Evolutionary conservation across 345 rosid species (phyloP), one percentile per base, ranked within the genome.

Genomic region (Gossypium sturtianum): DNA sequence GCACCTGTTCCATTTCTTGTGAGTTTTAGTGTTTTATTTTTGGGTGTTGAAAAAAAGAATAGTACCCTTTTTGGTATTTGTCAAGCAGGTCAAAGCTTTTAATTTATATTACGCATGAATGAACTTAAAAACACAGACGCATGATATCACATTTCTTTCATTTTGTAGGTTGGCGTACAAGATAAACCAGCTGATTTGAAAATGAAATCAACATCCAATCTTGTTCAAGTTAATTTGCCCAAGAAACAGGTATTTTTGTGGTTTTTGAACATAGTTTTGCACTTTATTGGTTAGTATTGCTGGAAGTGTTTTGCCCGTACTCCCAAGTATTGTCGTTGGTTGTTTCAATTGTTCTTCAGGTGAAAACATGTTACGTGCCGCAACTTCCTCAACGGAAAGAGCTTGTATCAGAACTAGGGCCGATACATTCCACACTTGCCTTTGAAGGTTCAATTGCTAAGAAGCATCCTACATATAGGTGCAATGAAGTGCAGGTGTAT

Each of bases 1-100:
- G 98, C 99, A 6, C 99, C 99, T 11, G 99, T 94, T 87, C 99
- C 99, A 10, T 94, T 88, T 82, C 82, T 94, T 59, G 99, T 94
- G 84, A 89, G 99, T 87, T 77, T 47, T 73, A 34, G 17, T 44
- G 23, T 22, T 44, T 1, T 29, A 0, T 13, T 45, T 71, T 17
- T 38, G 12, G 34, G 27, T 72, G 38, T 45, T 34, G 22, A 57
- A 16, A 20, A 57, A 43, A 57, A 57, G 11, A 29, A 23, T 23
- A 23, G 19, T 13, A 2, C 15, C 19, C 15, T 51, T 51, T 49
- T 51, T 51, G 38, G 38, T 4, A 34, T 34, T 34, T 34, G 38
- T 34, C 38, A 34, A 34, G 38, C 16, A 16, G 56, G 56, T 52
- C 19, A 52, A 52, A 16, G 16, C 19, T 52, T 52, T 52, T 52